Evolutionary conservation across 371 early-diverging fungal species (phyloP).

Genomic region (Rhizopus arrhizus): DNA sequence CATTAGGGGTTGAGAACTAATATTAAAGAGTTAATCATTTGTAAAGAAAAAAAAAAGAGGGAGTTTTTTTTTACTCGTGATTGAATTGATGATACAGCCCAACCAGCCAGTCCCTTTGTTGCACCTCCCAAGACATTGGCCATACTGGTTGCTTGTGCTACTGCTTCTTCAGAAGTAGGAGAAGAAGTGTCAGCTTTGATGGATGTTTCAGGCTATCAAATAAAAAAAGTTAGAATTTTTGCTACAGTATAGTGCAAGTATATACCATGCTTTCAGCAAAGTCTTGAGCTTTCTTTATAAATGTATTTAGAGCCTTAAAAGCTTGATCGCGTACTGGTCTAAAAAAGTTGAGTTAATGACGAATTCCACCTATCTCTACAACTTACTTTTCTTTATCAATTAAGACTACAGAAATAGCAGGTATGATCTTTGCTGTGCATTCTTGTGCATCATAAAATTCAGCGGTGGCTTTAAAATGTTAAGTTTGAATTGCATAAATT

Average conservation of each 20-base stretch:
- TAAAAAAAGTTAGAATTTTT: not conserved
- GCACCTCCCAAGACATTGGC: conserved; percentile 49
- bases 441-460: conserved; percentile 77
- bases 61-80: conserved; percentile 33
- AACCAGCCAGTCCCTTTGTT: conserved; percentile 51
- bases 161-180: conserved; percentile 24
- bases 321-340: conserved; percentile 83
- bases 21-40: not conserved
- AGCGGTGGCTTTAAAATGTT: conserved; percentile 57
- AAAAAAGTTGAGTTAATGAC: not conserved
- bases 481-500: not conserved
- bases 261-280: conserved; percentile 66
- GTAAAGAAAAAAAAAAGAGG: not conserved
- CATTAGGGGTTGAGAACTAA: conserved; percentile 41
- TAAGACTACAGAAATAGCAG: conserved; percentile 71
- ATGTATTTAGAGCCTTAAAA: conserved; percentile 68
- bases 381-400: conserved; percentile 85
- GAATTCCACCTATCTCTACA: not conserved
- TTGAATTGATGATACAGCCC: conserved; percentile 54
- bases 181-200: conserved; percentile 21
- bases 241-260: not conserved
- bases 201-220: conserved; percentile 58
- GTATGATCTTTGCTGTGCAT: conserved; percentile 73
- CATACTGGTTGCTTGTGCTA: conserved; percentile 23
- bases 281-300: conserved; percentile 68